A percentile compares a stretch with the other conserved stretches of the same genome.
Conservation (phyloP, 768 basidiomycete genomes). For the Tubosaeta sp. region DNA sequence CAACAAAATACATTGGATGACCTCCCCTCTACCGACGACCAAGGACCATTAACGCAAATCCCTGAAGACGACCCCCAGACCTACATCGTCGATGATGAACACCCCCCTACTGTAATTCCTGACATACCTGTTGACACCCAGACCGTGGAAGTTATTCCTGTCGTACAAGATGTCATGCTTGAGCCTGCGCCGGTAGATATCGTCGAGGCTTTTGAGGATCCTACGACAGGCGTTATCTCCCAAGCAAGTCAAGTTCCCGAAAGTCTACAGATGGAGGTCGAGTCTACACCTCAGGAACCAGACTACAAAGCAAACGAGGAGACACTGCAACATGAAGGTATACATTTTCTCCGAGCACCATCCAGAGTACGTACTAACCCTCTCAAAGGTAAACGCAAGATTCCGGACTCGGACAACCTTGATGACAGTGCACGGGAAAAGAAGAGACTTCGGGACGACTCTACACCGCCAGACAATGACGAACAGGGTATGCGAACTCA, state of each 20-base stretch:
- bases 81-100: slow-evolving; percentile 1
- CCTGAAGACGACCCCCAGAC: slow-evolving; percentile 6
- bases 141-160: background rate
- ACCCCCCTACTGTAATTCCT: background rate
- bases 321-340: slow-evolving; percentile 22
- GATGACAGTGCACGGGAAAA: slow-evolving; percentile 26
- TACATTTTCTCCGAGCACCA: background rate
- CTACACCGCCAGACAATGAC: slow-evolving; percentile 21
- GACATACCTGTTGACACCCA: slow-evolving; percentile 7
- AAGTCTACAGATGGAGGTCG: slow-evolving; percentile 9
- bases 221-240: slow-evolving; percentile 1
- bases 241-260: slow-evolving; percentile 5
- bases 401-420: slow-evolving; percentile 15
- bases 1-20: slow-evolving; percentile 5
- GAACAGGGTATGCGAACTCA: slow-evolving; percentile 40
- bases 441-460: slow-evolving; percentile 26
- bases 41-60: background rate
- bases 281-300: slow-evolving; percentile 8
- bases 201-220: slow-evolving; percentile 10
- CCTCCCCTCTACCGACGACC: slow-evolving; percentile 1
- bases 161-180: slow-evolving; percentile 5
- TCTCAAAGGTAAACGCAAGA: slow-evolving; percentile 25
- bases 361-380: background rate
- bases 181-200: slow-evolving; percentile 6
- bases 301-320: slow-evolving; percentile 6